Base-by-base conservation (phyloP, 164 flowering plant genomes). In the Vitis vinifera region DNA sequence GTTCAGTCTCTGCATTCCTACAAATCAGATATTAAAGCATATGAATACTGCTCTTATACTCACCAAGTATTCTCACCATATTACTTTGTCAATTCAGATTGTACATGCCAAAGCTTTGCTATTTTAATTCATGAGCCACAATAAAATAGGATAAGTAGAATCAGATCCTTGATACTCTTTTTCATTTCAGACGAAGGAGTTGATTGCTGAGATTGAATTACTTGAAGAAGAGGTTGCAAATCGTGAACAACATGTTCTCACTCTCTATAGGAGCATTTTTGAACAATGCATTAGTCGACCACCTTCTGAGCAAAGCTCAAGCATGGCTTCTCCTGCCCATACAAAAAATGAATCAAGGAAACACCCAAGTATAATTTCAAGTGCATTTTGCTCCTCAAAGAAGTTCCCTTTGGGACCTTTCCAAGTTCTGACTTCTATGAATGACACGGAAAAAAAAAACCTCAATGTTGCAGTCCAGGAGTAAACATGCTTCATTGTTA, bases 201-300 rank as follows among this genome's bases (percentile, higher is more conserved):
- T 93, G 73, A 85, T 93, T 62, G 66, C 87, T 12, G 98, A 93
- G 80, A 91, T 93, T 68, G 95, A 93, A 64, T 77, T 82, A 66
- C 92, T 93, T 58, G 98, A 93, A 77, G 87, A 90, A 81, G 98
- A 93, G 81, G 93, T 91, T 66, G 84, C 97, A 57, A 91, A 82
- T 73, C 86, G 93, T 3, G 97, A 93, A 72, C 89, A 91, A 73
- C 93, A 89, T 71, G 90, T 93, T 65, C 95, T 93, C n/a, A 71
- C 92, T 68, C 88, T 93, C 23, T 93, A 93, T 75, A 79, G 93
- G 75, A 88, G 73, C 75, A 86, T 88, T 13, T 91, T 89, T 80
- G 94, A 89, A 44, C 71, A 90, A 12, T 83, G 88, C 75, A 77
- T 75, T 58, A 91, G 88, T 69, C 68, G 77, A 52, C 73, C 91